Evolutionary conservation across 768 basidiomycete species (phyloP), one percentile per base, ranked within the genome.

Genomic region (Roridomyces roridus): DNA sequence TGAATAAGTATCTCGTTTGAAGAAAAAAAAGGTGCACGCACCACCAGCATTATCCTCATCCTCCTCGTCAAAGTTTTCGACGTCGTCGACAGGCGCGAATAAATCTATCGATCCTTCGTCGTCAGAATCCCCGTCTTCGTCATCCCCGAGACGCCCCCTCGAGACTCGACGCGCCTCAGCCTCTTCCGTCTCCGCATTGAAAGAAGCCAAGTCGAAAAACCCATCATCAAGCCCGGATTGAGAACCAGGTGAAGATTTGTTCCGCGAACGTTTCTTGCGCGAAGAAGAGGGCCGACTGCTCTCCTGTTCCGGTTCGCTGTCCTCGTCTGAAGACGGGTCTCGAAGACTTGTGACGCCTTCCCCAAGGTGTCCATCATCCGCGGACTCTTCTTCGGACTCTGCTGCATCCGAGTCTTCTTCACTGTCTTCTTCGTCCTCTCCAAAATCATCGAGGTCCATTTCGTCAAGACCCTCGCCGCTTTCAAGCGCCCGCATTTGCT

Each of bases 201-300:
- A 99, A 18, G 85, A 80, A 25, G 85, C 84, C 43, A 99, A 81
- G 59, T 89, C 82, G 73, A 98, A 98, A 76, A 98, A 98, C 14
- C 80, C 85, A 68, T 98, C 96, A 70, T 98, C 89, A 25, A 98
- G 82, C 39, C 81, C 80, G 37, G 71, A 62, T 68, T 67, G 68
- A 57, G 46, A 44, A 24, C 57, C 50, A 35, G 57, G 44, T 4
- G 57, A 53, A n/a, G 52, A 35, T 44, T 58, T 58, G 15, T 9
- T 52, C 29, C 37, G 57, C 29, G 15, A 6, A 9, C 46, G 55
- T n/a, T 43, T 55, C 60, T 59, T 64, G 21, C 49, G 43, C 21
- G 9, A 21, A 5, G 45, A 29, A 20, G 64, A 65, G 52, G 62
- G 55, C 57, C 58, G n/a, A 51, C 51, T 42, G 59, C 65, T 45